Evolutionary conservation across 805 yeast species (phyloP), one percentile per base, ranked within the genome.

Genomic region (Phaffomyces antillensis): DNA sequence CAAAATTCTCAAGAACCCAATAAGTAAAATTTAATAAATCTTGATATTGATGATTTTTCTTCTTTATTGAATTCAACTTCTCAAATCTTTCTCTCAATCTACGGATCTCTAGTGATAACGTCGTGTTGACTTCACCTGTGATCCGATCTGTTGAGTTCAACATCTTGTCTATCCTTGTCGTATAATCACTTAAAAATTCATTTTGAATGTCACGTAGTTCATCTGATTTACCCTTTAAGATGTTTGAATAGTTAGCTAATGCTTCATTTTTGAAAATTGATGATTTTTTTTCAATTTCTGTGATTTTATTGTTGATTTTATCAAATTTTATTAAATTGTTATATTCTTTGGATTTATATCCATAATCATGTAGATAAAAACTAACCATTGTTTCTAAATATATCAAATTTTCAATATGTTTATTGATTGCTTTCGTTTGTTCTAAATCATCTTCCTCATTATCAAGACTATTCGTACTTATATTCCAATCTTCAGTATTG

Each of bases 51-150:
- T 65, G 65, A 13, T 52, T 48, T 36, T 49, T 58, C 34, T 58
- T 59, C 32, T 56, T 60, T 5, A 61, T 44, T 2, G 68, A 38
- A 16, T 35, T 63, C 43, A 72, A 53, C 49, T 70, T 65, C 45
- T 77, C 76, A 42, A 72, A 53, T 40, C 66, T 64, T 58, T 80
- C 85, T 44, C 66, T 67, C 6, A 79, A 60, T 46, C 72, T 73
- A 18, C 84, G 66, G 26, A 83, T 64, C 51, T 81, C 82, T 48
- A 84, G 62, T 11, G 87, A 73, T 37, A 83, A 60, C 2, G 88
- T 79, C 0, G 91, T 83, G 58, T 80, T 84, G 43, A 84, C 77
- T 55, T 83, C 90, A 48, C 87, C 83, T 46, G 81, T 75, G 11
- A 83, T 73, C 50, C 90, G 66, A 62, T 83, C 89, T 42, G 84